Evolutionary conservation across 192 early-diverging fungal genomes (phyloP).

Genomic region (Backusella luteola): DNA sequence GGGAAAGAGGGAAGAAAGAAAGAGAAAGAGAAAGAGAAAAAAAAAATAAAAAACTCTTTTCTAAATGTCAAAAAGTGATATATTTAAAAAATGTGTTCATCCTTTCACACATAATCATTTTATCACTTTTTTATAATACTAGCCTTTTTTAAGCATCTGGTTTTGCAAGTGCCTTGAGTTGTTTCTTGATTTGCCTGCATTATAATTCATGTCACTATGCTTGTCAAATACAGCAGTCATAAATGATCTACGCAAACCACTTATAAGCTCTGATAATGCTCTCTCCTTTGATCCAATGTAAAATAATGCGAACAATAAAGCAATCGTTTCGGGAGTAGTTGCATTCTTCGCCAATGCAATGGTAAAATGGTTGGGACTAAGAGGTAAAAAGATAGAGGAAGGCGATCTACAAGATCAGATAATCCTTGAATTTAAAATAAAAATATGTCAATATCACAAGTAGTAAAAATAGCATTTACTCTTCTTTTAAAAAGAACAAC

Average conservation of each 20-base stretch:
- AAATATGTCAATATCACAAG: too few relatives aligned
- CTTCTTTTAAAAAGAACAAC: too few relatives aligned
- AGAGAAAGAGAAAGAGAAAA: neutral
- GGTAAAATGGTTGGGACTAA: too few relatives aligned
- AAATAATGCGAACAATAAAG: too few relatives aligned
- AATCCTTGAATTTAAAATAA: too few relatives aligned
- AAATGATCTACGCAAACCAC: conserved; percentile 71
- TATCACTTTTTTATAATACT: neutral
- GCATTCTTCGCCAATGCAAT: too few relatives aligned
- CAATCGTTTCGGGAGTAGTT: conserved; percentile 61
- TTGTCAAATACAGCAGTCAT: conserved; percentile 85
- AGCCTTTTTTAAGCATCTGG: neutral
- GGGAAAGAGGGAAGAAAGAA: neutral
- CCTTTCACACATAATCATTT: neutral
- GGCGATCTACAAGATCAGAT: too few relatives aligned
- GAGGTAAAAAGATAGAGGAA: too few relatives aligned
- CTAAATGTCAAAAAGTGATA: neutral
- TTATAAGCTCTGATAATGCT: conserved; percentile 63
- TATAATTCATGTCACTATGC: conserved; percentile 53
- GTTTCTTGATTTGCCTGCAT: conserved; percentile 26
- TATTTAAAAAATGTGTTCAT: conserved; percentile 2
- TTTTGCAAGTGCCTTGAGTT: neutral
- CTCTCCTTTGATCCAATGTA: too few relatives aligned
- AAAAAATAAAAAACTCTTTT: neutral
- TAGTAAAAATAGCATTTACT: too few relatives aligned